Base-by-base conservation (phyloP, 2,329 filamentous ascomycete species). In the Apiospora pterosperma region DNA sequence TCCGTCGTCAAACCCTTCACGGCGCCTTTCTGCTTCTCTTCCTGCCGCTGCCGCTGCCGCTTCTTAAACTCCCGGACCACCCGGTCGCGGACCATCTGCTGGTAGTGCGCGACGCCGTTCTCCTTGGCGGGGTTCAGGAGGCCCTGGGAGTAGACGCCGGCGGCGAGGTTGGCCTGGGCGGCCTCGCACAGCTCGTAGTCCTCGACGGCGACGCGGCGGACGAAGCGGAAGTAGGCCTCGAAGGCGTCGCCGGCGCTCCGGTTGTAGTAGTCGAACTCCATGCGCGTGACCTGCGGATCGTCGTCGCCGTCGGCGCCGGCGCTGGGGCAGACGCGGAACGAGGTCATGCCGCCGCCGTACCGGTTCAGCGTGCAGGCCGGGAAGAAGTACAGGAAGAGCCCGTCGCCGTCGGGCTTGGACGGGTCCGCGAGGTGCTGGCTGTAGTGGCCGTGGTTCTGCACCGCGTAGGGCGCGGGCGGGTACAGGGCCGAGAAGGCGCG, bases 261-360 rank as follows among this genome's bases (percentile, higher is more conserved):
- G 64, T 87, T 83, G 67, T 85, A 87, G 67, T 87, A 87, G 69
- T 87, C 85, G 65, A 87, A 87, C 68, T 86, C 84, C 84, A 86
- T 86, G 16, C 82, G 76, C 0, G 81, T 82, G 21, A 83, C 75
- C 0, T 79, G 77, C 0, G 84, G 83, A 10, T 31, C 44, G 7
- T 52, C 23, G 0, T 14, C 44, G 6, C 16, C 44, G 2, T 12
- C 38, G 28, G 83, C 77, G 1, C 78, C 11, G 6, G 58, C 73
- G 0, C 80, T 82, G 1, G 85, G 85, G 66, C 83, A 84, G 1
- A 85, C 83, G 1, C 85, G 80, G 73, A 86, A 87, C 5, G 79
- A 83, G 12, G 81, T 82, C 83, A 87, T 85, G 4, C 85, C 85
- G 1, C 85, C 85, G 1, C 83, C 85, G 63, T 87, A 87, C 42